Evolutionary conservation across 495 filamentous ascomycete genomes (phyloP).

Genomic region (Podospora didyma): DNA sequence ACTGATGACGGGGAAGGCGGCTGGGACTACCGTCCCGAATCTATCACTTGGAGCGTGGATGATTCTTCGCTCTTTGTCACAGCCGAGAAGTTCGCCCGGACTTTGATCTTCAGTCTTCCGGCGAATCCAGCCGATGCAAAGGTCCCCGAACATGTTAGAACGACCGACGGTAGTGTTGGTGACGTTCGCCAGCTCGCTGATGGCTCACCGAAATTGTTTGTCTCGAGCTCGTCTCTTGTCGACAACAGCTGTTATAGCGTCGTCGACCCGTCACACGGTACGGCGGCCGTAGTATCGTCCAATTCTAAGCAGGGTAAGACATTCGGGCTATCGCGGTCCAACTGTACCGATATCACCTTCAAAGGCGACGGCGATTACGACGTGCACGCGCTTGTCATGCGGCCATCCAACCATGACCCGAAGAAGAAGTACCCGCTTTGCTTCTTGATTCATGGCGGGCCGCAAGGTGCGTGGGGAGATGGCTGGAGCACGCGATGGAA

Average conservation of each 20-base stretch:
- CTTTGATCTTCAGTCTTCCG: slow-evolving; percentile 60
- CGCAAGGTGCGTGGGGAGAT: slow-evolving; percentile 81
- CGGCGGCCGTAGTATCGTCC: slow-evolving; percentile 54
- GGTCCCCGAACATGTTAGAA: slow-evolving; percentile 51
- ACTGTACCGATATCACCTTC: slow-evolving; percentile 72
- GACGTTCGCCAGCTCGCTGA: slow-evolving; percentile 51
- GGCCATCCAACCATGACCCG: slow-evolving; percentile 72
- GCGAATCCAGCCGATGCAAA: slow-evolving; percentile 48
- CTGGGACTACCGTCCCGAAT: slow-evolving; percentile 67
- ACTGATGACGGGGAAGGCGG: slow-evolving; percentile 57
- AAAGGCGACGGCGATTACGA: slow-evolving; percentile 45
- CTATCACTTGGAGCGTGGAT: slow-evolving; percentile 62
- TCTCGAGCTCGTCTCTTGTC: slow-evolving; percentile 61
- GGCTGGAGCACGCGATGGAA: slow-evolving; percentile 90
- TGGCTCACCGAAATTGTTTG: slow-evolving; percentile 51
- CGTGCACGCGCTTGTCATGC: slow-evolving; percentile 77
- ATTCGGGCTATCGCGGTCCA: slow-evolving; percentile 60
- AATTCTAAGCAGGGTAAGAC: slow-evolving; percentile 61
- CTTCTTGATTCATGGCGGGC: slow-evolving; percentile 84
- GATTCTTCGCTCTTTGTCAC: slow-evolving; percentile 60
- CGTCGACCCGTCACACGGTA: slow-evolving; percentile 47
- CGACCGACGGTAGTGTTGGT: slow-evolving; percentile 56
- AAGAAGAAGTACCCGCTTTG: slow-evolving; percentile 75
- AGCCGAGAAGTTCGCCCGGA: slow-evolving; percentile 63
- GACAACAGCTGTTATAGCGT: slow-evolving; percentile 68